Percentiles rank a stretch among this genome's conserved stretches.
These are phyloP conservation scores for Verticillium longisporum DNA, from an alignment of 2,329 filamentous ascomycete species.

Conservation along the genomic window DNA sequence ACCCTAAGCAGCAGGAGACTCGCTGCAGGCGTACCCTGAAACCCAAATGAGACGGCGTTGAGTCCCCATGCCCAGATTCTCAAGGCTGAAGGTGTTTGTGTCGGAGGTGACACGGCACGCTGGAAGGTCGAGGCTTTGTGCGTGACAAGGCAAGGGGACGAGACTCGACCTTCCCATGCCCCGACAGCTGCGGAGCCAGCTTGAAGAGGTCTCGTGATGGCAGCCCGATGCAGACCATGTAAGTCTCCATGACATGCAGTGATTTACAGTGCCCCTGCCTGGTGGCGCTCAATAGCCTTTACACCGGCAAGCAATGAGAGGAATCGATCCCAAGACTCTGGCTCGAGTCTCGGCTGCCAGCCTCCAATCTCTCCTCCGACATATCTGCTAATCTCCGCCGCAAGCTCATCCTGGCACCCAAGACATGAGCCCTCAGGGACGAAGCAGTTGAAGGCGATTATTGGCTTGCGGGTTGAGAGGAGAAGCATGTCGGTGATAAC, in stretches of 20 bases:
- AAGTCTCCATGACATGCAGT: not conserved
- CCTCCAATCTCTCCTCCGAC: not conserved
- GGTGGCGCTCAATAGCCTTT: not conserved
- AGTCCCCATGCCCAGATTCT: not conserved
- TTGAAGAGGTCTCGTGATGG: not conserved
- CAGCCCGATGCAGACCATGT: not conserved
- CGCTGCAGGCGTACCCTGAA: not conserved
- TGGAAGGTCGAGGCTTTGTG: not conserved
- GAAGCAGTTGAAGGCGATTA: not conserved
- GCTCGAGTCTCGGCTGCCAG: not conserved
- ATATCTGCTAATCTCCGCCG: not conserved
- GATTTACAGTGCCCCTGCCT: not conserved
- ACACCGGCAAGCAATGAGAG: not conserved
- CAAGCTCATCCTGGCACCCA: not conserved
- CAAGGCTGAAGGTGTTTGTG: not conserved
- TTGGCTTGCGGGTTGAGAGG: not conserved
- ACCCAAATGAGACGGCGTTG: not conserved
- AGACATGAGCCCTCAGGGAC: not conserved
- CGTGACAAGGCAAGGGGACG: not conserved
- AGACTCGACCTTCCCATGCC: not conserved
- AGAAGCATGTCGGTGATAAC: not conserved
- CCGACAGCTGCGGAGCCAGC: not conserved
- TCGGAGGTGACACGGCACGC: not conserved
- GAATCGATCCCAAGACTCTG: not conserved
- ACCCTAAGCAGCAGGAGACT: not conserved